Conservation (phyloP, 2,329 filamentous ascomycete species). For the Trichoderma cornu-damae region DNA sequence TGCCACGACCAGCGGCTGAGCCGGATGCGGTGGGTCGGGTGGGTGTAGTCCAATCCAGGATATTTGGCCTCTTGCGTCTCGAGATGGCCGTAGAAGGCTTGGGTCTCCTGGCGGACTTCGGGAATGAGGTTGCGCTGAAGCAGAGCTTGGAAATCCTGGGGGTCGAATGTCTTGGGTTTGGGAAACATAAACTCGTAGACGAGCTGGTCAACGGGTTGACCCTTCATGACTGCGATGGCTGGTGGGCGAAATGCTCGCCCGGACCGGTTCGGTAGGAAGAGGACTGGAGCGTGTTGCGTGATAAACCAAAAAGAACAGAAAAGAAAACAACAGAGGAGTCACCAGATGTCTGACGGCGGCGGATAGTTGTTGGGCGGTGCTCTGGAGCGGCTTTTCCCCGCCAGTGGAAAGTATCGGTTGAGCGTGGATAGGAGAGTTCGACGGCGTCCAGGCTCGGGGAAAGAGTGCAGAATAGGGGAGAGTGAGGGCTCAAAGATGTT, state of each 20-base stretch:
- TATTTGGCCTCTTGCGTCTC: conserved; percentile 77
- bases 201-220: conserved; percentile 63
- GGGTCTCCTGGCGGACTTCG: conserved; percentile 74
- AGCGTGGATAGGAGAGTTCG: neutral
- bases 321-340: neutral
- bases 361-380: neutral
- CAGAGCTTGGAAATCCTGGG: conserved; percentile 64
- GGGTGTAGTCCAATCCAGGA: conserved; percentile 72
- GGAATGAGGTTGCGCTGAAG: conserved; percentile 66
- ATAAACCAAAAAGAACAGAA: neutral
- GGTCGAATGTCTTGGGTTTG: conserved; percentile 61
- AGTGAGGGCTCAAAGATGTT: neutral
- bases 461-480: neutral
- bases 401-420: neutral
- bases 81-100: conserved; percentile 72
- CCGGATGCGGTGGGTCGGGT: conserved; percentile 69
- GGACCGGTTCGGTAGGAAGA: neutral
- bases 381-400: neutral
- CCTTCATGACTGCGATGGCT: conserved; percentile 55
- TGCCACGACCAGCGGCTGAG: conserved; percentile 74
- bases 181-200: conserved; percentile 72
- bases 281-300: neutral
- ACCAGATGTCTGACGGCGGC: neutral
- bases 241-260: neutral
- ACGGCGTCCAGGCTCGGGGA: neutral